Evolutionary conservation across 2,329 filamentous ascomycete species (phyloP).

Genomic region (Aspergillus intermedius): DNA sequence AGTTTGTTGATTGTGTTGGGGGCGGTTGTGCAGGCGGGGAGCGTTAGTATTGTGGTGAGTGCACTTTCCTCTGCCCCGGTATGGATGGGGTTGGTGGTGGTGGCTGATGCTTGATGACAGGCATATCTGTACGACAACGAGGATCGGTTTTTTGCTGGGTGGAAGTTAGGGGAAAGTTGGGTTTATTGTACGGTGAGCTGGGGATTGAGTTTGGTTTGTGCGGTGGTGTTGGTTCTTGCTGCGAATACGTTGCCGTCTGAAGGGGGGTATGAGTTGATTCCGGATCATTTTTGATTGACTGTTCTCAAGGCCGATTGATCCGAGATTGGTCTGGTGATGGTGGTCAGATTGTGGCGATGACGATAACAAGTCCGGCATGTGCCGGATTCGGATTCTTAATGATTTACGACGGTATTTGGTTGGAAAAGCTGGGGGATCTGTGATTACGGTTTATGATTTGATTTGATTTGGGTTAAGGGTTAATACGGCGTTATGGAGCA

Average conservation of each 20-base stretch:
- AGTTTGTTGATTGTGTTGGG: slow-evolving; percentile 59
- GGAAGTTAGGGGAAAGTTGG: slow-evolving; percentile 74
- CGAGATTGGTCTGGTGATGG: not conserved
- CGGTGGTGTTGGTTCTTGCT: slow-evolving; percentile 56
- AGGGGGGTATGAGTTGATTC: slow-evolving; percentile 78
- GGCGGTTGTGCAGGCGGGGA: slow-evolving; percentile 63
- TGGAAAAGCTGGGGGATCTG: not conserved
- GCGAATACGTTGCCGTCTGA: slow-evolving; percentile 68
- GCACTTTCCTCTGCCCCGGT: not conserved
- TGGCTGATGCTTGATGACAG: slow-evolving; percentile 38
- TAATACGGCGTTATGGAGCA: too few species aligned
- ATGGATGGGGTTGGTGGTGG: not conserved
- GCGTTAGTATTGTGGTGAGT: slow-evolving; percentile 77
- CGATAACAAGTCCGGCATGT: not conserved
- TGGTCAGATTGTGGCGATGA: not conserved
- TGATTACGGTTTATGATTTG: not conserved
- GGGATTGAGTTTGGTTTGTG: slow-evolving; percentile 49
- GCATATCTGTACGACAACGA: slow-evolving; percentile 79
- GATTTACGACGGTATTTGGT: not conserved
- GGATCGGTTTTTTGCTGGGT: slow-evolving; percentile 74
- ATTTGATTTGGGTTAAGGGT: not conserved
- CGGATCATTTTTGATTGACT: slow-evolving; percentile 25
- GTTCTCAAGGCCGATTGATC: not conserved
- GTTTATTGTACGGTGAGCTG: slow-evolving; percentile 61
- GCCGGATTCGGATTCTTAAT: not conserved